These are phyloP conservation scores for Azolla pinnata DNA, from an alignment of 75 land plant species.

Conservation along the genomic window DNA sequence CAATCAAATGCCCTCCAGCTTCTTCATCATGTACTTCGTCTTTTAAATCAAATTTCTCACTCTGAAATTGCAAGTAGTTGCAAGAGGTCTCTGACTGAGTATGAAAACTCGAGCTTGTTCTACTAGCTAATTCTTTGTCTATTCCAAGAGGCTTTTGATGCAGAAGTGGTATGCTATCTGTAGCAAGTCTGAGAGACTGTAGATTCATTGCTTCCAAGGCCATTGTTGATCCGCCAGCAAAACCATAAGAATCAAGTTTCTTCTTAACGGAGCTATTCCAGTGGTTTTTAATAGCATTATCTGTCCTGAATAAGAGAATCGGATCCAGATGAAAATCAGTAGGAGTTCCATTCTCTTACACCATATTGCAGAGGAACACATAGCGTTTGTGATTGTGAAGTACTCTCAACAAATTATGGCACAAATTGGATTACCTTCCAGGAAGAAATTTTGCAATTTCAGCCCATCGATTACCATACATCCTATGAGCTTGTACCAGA, in stretches of 20 bases:
- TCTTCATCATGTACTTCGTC: not conserved
- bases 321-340: too few relatives aligned
- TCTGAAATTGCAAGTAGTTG: not conserved
- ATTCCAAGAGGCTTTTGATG: not conserved
- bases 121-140: not conserved
- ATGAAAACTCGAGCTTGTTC: constrained; percentile 1
- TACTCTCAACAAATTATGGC: not conserved
- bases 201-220: not conserved
- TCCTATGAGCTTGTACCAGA: constrained; percentile 62
- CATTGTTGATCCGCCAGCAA: constrained; percentile 36
- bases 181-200: not conserved
- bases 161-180: not conserved
- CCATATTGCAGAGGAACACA: too few relatives aligned
- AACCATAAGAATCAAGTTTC: constrained; percentile 51
- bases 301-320: constrained; percentile 64
- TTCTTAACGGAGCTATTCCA: constrained; percentile 86
- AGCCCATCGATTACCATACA: constrained; percentile 85
- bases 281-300: constrained; percentile 88
- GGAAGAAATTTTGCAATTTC: constrained; percentile 68
- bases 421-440: constrained; percentile 38
- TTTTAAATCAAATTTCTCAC: not conserved
- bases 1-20: too few relatives aligned
- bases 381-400: too few relatives aligned
- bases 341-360: too few relatives aligned
- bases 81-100: constrained; percentile 14